phyloP scores from a whole-genome alignment of 179 eudicot genomes.

The Vitellaria paradoxa region DNA sequence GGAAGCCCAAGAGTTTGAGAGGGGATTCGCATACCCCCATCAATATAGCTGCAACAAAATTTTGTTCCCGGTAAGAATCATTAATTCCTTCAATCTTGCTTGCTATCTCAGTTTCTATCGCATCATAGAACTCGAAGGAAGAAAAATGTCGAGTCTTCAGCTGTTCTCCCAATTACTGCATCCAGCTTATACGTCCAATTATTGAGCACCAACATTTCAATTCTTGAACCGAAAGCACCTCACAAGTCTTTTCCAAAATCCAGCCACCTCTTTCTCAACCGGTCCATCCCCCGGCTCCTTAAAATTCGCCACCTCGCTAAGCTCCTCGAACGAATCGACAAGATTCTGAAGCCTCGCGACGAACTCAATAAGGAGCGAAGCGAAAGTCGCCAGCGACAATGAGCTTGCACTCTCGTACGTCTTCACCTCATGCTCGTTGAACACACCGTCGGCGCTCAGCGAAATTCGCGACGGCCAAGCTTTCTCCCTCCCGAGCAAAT shows the following conservation, averaged over 20 bases:
- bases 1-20: no score
- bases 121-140: no score
- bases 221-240: neutral
- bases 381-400: conserved; percentile 53
- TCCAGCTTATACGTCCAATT: neutral
- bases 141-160: no score
- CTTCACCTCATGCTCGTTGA: conserved; percentile 30
- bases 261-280: conserved; percentile 4
- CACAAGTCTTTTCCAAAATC: conserved; percentile 14
- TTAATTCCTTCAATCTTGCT: no score
- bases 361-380: conserved; percentile 52
- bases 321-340: conserved; percentile 45
- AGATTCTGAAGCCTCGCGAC: conserved; percentile 58
- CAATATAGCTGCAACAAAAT: no score
- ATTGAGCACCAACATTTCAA: neutral
- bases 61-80: no score
- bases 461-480: neutral
- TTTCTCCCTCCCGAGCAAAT: neutral
- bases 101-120: no score
- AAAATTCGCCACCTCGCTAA: conserved; percentile 44
- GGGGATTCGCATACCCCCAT: no score
- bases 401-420: conserved; percentile 54
- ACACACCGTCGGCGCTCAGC: neutral
- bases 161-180: neutral
- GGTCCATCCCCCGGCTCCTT: conserved; percentile 32